Percentiles rank a stretch among this genome's conserved stretches.
Conservation (phyloP, 73 alveolate genomes). For the Paramecium octaurelia region DNA sequence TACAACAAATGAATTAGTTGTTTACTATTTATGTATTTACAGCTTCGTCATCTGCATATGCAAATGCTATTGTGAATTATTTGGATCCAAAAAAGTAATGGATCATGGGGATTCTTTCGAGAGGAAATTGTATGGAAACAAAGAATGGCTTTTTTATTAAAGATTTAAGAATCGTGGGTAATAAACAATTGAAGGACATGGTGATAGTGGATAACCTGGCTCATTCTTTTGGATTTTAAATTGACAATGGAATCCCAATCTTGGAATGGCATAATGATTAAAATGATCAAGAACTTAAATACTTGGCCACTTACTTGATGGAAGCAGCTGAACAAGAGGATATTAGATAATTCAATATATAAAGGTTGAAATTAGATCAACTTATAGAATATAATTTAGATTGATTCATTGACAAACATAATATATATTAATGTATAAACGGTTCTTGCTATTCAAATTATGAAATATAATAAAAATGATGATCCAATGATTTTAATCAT, state of each 20-base stretch:
- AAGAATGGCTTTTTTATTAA: conserved; percentile 90
- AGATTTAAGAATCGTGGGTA: conserved; percentile 88
- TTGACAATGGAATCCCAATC: conserved; percentile 86
- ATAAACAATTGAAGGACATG: conserved; percentile 79
- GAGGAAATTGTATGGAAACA: conserved; percentile 89
- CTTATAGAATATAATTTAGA: conserved; percentile 52
- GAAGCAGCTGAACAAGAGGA: conserved; percentile 63
- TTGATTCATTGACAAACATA: background rate
- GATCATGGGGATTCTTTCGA: conserved; percentile 81
- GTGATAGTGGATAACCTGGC: conserved; percentile 94
- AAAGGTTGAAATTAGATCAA: conserved; percentile 32
- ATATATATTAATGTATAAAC: background rate
- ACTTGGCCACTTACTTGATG: conserved; percentile 69
- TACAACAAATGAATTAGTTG: conserved; percentile 74
- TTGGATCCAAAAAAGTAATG: conserved; percentile 89
- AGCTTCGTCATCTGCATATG: conserved; percentile 94
- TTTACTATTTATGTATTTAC: conserved; percentile 87
- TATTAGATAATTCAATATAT: conserved; percentile 38
- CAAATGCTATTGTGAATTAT: conserved; percentile 89
- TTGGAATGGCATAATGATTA: conserved; percentile 77
- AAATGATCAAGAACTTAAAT: conserved; percentile 80
- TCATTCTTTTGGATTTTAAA: conserved; percentile 85
- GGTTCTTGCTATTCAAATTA: background rate
- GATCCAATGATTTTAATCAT: too few species aligned
- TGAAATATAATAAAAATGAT: too few species aligned